Evolutionary conservation across 352 stramenopile species (phyloP).

Genomic region (Phytophthora tentaculata): DNA sequence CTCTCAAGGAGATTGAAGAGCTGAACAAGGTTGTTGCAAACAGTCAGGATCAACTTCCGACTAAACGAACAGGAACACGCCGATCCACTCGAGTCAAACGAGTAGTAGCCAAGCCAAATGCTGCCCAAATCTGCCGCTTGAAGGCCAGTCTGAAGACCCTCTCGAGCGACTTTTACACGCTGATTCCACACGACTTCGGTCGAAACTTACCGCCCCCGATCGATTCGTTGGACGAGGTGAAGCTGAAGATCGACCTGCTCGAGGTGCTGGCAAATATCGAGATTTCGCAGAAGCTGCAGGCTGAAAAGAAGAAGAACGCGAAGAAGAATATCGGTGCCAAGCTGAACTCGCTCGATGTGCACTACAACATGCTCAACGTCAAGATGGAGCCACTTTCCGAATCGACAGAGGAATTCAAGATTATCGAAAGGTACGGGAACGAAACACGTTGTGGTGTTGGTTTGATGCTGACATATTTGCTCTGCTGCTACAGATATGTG

Average conservation of each 20-base stretch:
- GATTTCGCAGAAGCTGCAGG: constrained; percentile 66
- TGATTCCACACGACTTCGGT: constrained; percentile 79
- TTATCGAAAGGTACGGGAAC: constrained; percentile 51
- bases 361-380: constrained; percentile 65
- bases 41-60: constrained; percentile 1
- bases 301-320: constrained; percentile 53
- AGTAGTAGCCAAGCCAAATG: constrained; percentile 29
- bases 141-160: constrained; percentile 63
- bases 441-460: neutral
- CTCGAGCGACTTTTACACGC: constrained; percentile 71
- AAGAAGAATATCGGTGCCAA: constrained; percentile 26
- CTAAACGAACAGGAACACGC: constrained; percentile 21
- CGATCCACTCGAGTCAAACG: constrained; percentile 38
- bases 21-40: constrained; percentile 32
- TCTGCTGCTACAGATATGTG: constrained; percentile 47
- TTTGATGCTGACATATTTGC: neutral
- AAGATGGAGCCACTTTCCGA: constrained; percentile 52
- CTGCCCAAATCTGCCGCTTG: constrained; percentile 42
- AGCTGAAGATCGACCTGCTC: constrained; percentile 73
- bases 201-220: constrained; percentile 60
- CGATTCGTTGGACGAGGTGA: constrained; percentile 65
- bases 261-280: constrained; percentile 71
- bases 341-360: constrained; percentile 62
- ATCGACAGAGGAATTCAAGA: constrained; percentile 52
- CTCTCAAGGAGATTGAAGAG: constrained; percentile 53